phyloP scores from a whole-genome alignment of 2,329 filamentous ascomycete species.

The Colletotrichum neosansevieriae region DNA sequence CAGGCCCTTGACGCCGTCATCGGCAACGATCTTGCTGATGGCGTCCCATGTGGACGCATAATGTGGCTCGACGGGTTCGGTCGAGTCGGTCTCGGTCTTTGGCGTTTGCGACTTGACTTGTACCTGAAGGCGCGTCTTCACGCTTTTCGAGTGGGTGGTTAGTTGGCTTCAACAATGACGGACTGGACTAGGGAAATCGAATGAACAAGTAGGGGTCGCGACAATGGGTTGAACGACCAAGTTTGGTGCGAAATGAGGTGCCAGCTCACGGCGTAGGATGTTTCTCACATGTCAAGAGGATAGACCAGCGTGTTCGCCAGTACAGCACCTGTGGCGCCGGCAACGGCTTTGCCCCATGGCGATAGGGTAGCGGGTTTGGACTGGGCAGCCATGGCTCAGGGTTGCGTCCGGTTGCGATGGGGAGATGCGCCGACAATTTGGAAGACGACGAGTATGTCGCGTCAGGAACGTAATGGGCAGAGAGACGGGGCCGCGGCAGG shows the following conservation, averaged over 20 bases:
- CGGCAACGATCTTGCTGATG: slow-evolving; percentile 82
- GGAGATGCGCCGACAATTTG: background rate
- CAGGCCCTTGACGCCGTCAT: slow-evolving; percentile 84
- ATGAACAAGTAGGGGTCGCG: background rate
- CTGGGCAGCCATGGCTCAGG: slow-evolving; percentile 61
- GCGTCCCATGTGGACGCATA: slow-evolving; percentile 92
- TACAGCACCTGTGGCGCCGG: slow-evolving; percentile 92
- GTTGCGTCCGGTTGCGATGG: background rate
- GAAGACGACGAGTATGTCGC: slow-evolving; percentile 2
- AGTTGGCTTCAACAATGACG: slow-evolving; percentile 33
- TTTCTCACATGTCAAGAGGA: slow-evolving; percentile 90
- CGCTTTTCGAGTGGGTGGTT: slow-evolving; percentile 62
- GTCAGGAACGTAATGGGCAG: background rate
- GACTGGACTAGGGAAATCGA: background rate
- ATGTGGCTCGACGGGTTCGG: slow-evolving; percentile 69
- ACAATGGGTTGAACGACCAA: background rate
- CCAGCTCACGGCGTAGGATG: slow-evolving; percentile 7
- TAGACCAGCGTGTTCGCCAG: slow-evolving; percentile 96
- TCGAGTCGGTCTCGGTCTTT: slow-evolving; percentile 53
- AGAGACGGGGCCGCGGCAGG: slow-evolving; percentile 1
- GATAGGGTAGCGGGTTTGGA: slow-evolving; percentile 80
- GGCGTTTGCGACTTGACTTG: slow-evolving; percentile 78
- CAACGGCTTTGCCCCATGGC: slow-evolving; percentile 92
- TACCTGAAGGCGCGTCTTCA: slow-evolving; percentile 96
- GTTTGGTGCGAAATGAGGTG: background rate